These are phyloP conservation scores for Setomelanomma holmii DNA, from an alignment of 2,329 filamentous ascomycete species.

Conservation along the genomic window DNA sequence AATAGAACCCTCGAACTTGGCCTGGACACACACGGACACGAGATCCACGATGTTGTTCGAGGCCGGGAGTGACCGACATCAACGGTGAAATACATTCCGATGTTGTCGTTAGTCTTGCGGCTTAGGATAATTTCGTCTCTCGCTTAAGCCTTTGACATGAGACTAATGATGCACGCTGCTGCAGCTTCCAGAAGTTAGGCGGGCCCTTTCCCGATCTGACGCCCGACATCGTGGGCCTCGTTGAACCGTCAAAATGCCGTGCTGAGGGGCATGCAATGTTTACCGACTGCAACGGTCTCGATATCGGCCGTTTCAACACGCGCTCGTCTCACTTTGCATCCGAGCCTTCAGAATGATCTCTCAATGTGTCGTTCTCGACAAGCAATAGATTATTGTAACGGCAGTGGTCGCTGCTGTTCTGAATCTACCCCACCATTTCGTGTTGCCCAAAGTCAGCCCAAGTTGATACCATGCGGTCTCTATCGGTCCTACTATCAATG, in stretches of 20 bases:
- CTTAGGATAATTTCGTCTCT: slow-evolving; percentile 10
- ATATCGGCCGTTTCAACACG: slow-evolving; percentile 16
- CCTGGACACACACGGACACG: no score
- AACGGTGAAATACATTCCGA: neutral
- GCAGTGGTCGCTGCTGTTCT: slow-evolving; percentile 17
- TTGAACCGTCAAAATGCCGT: neutral
- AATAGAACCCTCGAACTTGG: no score
- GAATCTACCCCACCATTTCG: slow-evolving; percentile 19
- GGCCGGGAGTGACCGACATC: neutral
- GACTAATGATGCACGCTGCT: slow-evolving; percentile 38
- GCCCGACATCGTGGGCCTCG: slow-evolving; percentile 1
- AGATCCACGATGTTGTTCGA: neutral
- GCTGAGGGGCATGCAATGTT: neutral
- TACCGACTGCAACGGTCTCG: neutral
- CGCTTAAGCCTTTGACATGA: slow-evolving; percentile 30
- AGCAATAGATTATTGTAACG: neutral
- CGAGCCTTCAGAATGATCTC: no score
- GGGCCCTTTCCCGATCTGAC: slow-evolving; percentile 32
- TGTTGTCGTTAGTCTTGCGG: neutral
- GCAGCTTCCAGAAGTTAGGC: slow-evolving; percentile 28
- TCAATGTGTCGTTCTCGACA: slow-evolving; percentile 5
- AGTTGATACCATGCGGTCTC: slow-evolving; percentile 20
- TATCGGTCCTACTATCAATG: slow-evolving; percentile 31
- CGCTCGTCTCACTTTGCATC: slow-evolving; percentile 15
- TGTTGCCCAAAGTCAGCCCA: slow-evolving; percentile 14